Evolutionary conservation across 208 protist species (phyloP), one percentile per base, ranked within the genome.

Genomic region (Leishmania gerbilli): DNA sequence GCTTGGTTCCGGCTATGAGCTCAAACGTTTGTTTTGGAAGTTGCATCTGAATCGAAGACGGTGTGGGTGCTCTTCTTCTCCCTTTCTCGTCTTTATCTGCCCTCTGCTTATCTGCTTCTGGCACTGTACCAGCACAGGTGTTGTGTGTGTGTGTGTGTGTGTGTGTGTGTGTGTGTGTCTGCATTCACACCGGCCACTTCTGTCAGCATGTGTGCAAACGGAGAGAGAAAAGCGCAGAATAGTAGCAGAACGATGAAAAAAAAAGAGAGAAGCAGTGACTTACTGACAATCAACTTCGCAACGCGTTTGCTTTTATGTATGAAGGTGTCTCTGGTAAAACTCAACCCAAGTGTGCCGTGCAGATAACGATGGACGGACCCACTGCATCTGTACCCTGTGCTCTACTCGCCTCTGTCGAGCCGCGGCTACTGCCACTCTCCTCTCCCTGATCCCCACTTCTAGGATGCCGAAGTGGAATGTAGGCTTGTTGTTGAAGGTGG

Each of bases 251-350:
- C 31, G 19, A 49, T 53, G 47, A 6, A 5, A 31, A 53, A 53
- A 0, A 71, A 34, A 17, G 65, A 55, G 45, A 74, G 45, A 74
- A 27, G 31, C 8, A 27, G 40, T 8, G 47, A 4, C 40, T 42
- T 49, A 49, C 45, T 53, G 47, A 37, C 11, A 8, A 74, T 74
- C 69, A 37, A 74, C 69, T 51, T 53, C 27, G 45, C 6, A 55
- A 34, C 21, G 34, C 60, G 37, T 75, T 76, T 47, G 80, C 24
- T 13, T 62, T 79, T 51, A 64, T 85, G n/a, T 79, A 82, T 86
- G 78, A 86, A 5, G 58, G 82, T 81, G 72, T 72, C 77, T 56
- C 47, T 64, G 80, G 74, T 60, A 67, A 85, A 79, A 68, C 77
- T 84, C 79, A 71, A 7, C 27, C 65, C 49, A 75, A 75, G 53